phyloP scores from a whole-genome alignment of 225 moss, liverwort and hornwort species.

The Polytrichum commune region DNA sequence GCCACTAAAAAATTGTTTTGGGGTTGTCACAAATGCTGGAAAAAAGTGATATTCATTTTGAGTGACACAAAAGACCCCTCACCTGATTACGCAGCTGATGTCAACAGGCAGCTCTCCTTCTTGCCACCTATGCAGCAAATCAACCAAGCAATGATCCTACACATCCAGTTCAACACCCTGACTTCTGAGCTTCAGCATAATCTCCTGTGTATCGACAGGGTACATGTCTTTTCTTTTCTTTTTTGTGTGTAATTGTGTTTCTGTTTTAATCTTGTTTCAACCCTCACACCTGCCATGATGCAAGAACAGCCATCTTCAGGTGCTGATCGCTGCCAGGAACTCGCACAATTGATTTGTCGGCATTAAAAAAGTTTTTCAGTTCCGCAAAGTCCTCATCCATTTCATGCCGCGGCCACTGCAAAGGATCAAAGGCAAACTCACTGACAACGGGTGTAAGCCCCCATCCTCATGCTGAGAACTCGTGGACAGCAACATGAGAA shows the following conservation, averaged over 20 bases:
- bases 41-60: too few relatives aligned
- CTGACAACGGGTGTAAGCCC: constrained; percentile 35
- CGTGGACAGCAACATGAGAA: too few relatives aligned
- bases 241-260: too few relatives aligned
- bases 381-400: constrained; percentile 84
- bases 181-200: constrained; percentile 29
- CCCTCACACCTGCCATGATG: constrained; percentile 83
- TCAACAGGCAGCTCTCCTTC: constrained; percentile 92
- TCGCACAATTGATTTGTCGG: constrained; percentile 68
- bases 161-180: constrained; percentile 32
- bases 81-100: constrained; percentile 84
- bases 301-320: constrained; percentile 86
- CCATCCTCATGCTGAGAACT: neutral
- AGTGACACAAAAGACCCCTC: neutral
- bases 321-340: constrained; percentile 62
- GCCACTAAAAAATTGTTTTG: too few relatives aligned
- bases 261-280: constrained; percentile 1
- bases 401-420: constrained; percentile 77
- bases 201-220: constrained; percentile 7
- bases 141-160: constrained; percentile 99
- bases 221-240: neutral
- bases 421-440: constrained; percentile 92
- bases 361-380: constrained; percentile 58
- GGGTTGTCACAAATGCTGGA: too few relatives aligned
- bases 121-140: constrained; percentile 95